phyloP scores from a whole-genome alignment of 352 stramenopile genomes.

The Phytophthora hibernalis region DNA sequence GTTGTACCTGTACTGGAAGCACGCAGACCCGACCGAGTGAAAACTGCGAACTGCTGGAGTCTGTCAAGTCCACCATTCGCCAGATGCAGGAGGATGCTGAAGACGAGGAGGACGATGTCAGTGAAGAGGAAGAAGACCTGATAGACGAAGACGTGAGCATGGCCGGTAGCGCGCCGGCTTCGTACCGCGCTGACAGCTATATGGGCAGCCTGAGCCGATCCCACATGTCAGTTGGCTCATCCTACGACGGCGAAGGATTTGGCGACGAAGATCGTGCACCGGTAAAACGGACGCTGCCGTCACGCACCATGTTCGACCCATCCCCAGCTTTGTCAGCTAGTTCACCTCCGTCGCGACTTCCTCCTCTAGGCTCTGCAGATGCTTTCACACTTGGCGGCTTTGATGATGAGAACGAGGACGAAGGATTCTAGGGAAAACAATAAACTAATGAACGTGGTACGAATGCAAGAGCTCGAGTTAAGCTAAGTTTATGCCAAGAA shows the following conservation, averaged over 20 bases:
- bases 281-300: constrained; percentile 38
- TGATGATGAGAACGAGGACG: constrained; percentile 68
- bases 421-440: constrained; percentile 53
- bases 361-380: constrained; percentile 55
- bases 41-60: constrained; percentile 68
- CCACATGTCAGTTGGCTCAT: constrained; percentile 66
- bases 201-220: constrained; percentile 58
- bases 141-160: constrained; percentile 70
- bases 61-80: constrained; percentile 68
- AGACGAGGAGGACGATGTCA: constrained; percentile 44
- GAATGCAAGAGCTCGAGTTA: neutral
- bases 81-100: constrained; percentile 62
- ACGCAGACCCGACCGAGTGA: constrained; percentile 81
- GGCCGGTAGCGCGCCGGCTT: constrained; percentile 51
- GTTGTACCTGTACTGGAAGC: constrained; percentile 96
- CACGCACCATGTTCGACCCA: constrained; percentile 63
- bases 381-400: constrained; percentile 72
- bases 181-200: constrained; percentile 56
- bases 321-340: constrained; percentile 74
- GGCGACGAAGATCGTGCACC: constrained; percentile 50
- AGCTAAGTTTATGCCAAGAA: neutral
- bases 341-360: constrained; percentile 71
- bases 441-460: constrained; percentile 15
- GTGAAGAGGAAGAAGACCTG: constrained; percentile 54
- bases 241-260: constrained; percentile 55